Evolutionary conservation across 805 yeast genomes (phyloP).

Genomic region (Grigorovia yakushimaensis): DNA sequence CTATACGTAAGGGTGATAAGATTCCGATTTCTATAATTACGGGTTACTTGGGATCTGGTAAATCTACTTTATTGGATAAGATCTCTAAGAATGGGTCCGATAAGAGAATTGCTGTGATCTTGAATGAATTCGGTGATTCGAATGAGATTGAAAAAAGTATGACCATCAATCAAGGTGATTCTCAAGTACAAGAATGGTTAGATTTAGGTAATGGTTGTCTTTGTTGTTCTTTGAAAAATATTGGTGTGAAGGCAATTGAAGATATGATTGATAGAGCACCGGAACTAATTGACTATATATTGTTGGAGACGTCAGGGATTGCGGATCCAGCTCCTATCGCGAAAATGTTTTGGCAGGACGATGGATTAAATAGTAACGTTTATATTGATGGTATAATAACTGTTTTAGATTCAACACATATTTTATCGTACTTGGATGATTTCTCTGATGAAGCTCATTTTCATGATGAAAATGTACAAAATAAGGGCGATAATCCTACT

Average conservation of each 20-base stretch:
- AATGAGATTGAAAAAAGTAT: conserved; percentile 81
- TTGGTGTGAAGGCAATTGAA: conserved; percentile 91
- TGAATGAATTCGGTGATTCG: conserved; percentile 89
- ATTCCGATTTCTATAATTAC: conserved; percentile 91
- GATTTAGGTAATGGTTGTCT: conserved; percentile 95
- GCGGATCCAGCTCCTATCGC: conserved; percentile 99
- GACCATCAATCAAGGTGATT: conserved; percentile 45
- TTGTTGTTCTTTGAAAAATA: conserved; percentile 92
- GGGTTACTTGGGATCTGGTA: conserved; percentile 93
- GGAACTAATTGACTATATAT: conserved; percentile 75
- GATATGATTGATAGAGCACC: conserved; percentile 63
- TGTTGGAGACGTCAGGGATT: conserved; percentile 88
- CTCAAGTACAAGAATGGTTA: conserved; percentile 81
- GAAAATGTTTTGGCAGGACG: conserved; percentile 95
- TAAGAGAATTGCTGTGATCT: conserved; percentile 73
- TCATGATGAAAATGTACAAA: conserved; percentile 29
- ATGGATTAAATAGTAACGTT: conserved; percentile 72
- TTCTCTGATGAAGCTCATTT: conserved; percentile 51
- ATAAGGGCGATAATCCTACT: conserved; percentile 12
- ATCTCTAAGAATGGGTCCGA: conserved; percentile 59
- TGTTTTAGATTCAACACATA: conserved; percentile 69
- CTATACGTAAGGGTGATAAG: conserved; percentile 24
- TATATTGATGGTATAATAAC: conserved; percentile 88
- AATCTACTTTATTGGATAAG: conserved; percentile 70
- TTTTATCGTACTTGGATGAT: conserved; percentile 58